Evolutionary conservation across 495 filamentous ascomycete species (phyloP).

Genomic region (Hyaloscypha finlandica): DNA sequence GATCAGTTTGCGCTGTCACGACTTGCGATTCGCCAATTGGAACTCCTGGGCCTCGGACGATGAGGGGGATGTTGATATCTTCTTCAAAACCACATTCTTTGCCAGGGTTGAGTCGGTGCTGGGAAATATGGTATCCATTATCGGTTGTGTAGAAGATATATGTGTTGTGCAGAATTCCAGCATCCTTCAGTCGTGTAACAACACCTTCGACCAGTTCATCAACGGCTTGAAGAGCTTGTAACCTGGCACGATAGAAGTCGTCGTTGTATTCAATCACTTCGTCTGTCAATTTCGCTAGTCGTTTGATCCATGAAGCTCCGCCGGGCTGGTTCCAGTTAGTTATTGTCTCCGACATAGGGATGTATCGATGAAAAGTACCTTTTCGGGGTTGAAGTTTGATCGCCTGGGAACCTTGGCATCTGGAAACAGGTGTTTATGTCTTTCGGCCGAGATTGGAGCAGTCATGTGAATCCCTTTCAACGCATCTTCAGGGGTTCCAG

Average conservation of each 20-base stretch:
- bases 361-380: conserved; percentile 35
- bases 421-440: conserved; percentile 48
- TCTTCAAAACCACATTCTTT: conserved; percentile 68
- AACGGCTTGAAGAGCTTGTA: conserved; percentile 63
- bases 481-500: not conserved
- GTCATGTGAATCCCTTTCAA: conserved; percentile 32
- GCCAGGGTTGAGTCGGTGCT: conserved; percentile 66
- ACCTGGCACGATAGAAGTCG: conserved; percentile 61
- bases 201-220: conserved; percentile 64
- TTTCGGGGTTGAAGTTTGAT: conserved; percentile 49
- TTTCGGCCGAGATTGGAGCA: conserved; percentile 47
- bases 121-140: conserved; percentile 71
- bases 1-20: conserved; percentile 65
- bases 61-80: conserved; percentile 66
- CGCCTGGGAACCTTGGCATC: conserved; percentile 47
- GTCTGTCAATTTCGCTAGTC: conserved; percentile 53
- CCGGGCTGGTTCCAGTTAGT: conserved; percentile 34
- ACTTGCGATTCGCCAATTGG: conserved; percentile 40
- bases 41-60: conserved; percentile 59
- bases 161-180: conserved; percentile 59
- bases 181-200: conserved; percentile 49
- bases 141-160: conserved; percentile 70
- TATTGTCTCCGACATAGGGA: not conserved
- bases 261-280: conserved; percentile 62
- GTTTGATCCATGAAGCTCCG: conserved; percentile 60